Evolutionary conservation across 345 rosid species (phyloP).

Genomic region (Linum usitatissimum): DNA sequence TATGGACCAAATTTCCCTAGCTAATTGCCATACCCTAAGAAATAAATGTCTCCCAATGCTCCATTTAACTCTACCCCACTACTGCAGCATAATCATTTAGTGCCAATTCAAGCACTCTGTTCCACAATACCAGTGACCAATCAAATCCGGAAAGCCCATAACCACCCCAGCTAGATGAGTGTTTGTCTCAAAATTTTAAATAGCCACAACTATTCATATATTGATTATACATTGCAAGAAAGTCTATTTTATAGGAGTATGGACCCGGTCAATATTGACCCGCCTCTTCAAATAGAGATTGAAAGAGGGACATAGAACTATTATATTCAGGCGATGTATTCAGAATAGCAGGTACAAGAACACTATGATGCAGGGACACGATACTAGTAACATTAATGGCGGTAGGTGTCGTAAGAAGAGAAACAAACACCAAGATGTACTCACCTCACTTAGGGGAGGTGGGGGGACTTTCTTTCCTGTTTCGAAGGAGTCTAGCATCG

Average conservation of each 20-base stretch:
- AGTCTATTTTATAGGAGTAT: too few species aligned
- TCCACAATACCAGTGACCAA: background rate
- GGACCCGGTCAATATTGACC: too few species aligned
- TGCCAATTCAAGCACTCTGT: background rate
- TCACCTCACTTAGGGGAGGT: constrained; percentile 68
- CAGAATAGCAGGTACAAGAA: background rate
- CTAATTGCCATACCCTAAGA: too few species aligned
- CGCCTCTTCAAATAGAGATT: too few species aligned
- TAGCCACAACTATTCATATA: background rate
- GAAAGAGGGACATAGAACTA: background rate
- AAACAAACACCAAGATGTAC: constrained; percentile 12
- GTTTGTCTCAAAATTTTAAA: background rate
- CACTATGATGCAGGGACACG: background rate
- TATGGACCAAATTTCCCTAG: too few species aligned
- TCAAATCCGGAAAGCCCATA: background rate
- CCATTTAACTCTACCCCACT: background rate
- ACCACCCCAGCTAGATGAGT: background rate
- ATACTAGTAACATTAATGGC: background rate
- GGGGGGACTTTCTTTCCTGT: constrained; percentile 71
- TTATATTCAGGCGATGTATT: background rate
- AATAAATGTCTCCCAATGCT: background rate
- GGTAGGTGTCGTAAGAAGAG: background rate
- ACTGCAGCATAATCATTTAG: background rate
- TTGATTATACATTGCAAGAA: too few species aligned
- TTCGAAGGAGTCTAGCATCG: constrained; percentile 83